Conservation (phyloP, 1,284 basidiomycete genomes). For the Trametes polyzona region DNA sequence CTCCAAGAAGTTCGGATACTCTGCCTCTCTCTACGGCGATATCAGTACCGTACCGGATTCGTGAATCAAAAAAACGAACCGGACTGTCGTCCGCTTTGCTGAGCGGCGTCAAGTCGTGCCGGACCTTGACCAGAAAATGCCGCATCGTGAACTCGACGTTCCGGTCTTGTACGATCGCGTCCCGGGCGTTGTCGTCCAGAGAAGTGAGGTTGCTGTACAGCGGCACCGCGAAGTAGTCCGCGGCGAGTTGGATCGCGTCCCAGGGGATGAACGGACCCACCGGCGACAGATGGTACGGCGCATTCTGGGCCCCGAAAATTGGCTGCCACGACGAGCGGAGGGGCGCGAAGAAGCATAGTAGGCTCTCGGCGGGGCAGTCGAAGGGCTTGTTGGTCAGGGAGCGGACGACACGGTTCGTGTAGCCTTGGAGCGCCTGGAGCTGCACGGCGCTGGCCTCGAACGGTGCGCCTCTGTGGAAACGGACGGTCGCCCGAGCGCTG, state of each 20-base stretch:
- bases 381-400: slow-evolving; percentile 70
- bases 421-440: slow-evolving; percentile 55
- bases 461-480: slow-evolving; percentile 50
- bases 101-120: slow-evolving; percentile 70
- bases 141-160: slow-evolving; percentile 76
- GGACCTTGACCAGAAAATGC: slow-evolving; percentile 57
- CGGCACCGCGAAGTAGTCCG: slow-evolving; percentile 51
- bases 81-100: slow-evolving; percentile 68
- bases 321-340: slow-evolving; percentile 43
- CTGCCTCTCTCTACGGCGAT: slow-evolving; percentile 52
- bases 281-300: slow-evolving; percentile 37
- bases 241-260: slow-evolving; percentile 59
- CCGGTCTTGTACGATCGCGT: slow-evolving; percentile 75
- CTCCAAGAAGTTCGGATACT: slow-evolving; percentile 60
- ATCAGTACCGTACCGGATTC: neutral
- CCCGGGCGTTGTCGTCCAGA: slow-evolving; percentile 50
- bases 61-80: slow-evolving; percentile 45
- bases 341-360: slow-evolving; percentile 70
- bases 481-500: slow-evolving; percentile 47
- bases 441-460: slow-evolving; percentile 51
- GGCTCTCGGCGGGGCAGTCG: slow-evolving; percentile 51
- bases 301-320: slow-evolving; percentile 14
- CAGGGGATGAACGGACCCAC: slow-evolving; percentile 63
- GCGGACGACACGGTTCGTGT: slow-evolving; percentile 66
- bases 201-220: slow-evolving; percentile 50